Conservation (phyloP, 352 stramenopile genomes). For the Blastocystis sp. region DNA sequence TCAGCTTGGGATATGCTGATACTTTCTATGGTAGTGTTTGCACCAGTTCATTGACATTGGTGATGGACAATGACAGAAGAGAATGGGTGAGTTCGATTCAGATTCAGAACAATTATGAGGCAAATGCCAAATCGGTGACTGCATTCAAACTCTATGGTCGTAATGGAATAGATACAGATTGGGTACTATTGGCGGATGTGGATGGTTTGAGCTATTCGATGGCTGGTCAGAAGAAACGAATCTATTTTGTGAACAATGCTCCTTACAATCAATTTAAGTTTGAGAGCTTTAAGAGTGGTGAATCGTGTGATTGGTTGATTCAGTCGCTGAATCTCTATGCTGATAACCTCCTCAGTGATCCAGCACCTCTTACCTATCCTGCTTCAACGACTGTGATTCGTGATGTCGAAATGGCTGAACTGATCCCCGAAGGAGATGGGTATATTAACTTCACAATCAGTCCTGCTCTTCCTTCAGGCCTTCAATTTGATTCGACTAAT, state of each 20-base stretch:
- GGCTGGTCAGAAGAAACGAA: not conserved
- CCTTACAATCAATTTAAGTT: constrained; percentile 24
- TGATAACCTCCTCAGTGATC: not conserved
- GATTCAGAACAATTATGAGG: not conserved
- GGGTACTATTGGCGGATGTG: not conserved
- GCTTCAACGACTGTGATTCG: not conserved
- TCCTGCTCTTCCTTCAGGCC: not conserved
- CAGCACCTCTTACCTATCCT: not conserved
- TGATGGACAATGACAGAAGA: not conserved
- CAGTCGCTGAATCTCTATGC: not conserved
- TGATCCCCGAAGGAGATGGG: not conserved
- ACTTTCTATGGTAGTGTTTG: not conserved
- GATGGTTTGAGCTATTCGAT: not conserved
- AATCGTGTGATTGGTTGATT: not conserved
- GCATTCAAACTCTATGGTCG: not conserved
- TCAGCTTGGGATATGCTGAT: not conserved
- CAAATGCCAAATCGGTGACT: not conserved
- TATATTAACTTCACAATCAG: not conserved
- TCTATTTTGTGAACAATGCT: no score
- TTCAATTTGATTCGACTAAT: not conserved
- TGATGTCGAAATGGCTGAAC: not conserved
- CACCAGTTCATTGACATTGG: not conserved
- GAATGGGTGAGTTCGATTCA: constrained; percentile 15
- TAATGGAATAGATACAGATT: not conserved
- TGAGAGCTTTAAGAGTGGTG: not conserved